Evolutionary conservation across 768 basidiomycete species (phyloP), one percentile per base, ranked within the genome.

Genomic region (Scleroderma bovista): DNA sequence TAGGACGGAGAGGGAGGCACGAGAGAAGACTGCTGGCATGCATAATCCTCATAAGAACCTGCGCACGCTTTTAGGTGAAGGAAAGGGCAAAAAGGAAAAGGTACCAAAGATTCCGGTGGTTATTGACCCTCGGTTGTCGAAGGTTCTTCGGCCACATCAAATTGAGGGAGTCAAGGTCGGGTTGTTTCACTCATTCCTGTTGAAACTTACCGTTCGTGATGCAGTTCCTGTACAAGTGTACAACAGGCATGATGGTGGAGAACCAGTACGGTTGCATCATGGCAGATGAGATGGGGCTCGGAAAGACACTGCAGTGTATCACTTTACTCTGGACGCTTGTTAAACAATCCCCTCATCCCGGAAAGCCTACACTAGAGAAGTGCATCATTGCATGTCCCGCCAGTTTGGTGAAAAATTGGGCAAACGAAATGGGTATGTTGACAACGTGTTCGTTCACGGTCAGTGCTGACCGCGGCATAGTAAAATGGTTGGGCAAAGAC

Each of bases 211-310:
- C 16, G 36, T n/a, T 55, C 49, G 3, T 42, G 34, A 32, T 8
- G 17, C 57, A 99, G 93, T 98, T 99, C 68, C 67, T 99, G 66
- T 99, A 95, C 69, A 84, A 81, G 67, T 96, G 94, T 67, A 85
- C 93, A 5, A 96, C 93, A 0, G 96, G 94, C 1, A 88, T 94
- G 83, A 68, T 94, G 49, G 88, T 88, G 33, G 86, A 91, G 40
- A 88, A 92, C 59, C 92, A 95, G 53, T 86, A 84, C 53, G 91
- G 90, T 0, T 98, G 95, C 62, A 99, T 99, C 66, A 97, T 99
- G 95, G 95, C 95, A 1, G 95, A 99, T 61, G 95, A 95, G 69
- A 99, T 99, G 95, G 95, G 95, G 60, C 80, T 98, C 13, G 95
- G 92, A 16, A 94, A 96, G 68, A 95, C 94, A 15, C 75, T 99